These are phyloP conservation scores for Magnusiomyces magnusii DNA, from an alignment of 1,139 yeast genomes.

Conservation along the genomic window DNA sequence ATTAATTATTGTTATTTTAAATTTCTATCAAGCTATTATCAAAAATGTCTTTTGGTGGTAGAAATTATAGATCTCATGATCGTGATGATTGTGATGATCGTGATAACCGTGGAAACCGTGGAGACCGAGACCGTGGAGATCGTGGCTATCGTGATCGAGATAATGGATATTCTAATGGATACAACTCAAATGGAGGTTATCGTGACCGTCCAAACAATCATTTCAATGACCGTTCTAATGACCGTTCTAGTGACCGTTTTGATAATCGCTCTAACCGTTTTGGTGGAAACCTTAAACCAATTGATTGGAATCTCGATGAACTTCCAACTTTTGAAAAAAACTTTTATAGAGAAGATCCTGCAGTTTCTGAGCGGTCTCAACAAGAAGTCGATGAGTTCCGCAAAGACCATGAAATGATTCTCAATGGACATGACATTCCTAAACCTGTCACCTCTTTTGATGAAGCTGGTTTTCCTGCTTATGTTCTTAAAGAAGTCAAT, in stretches of 20 bases:
- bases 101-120: no score
- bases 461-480: constrained; percentile 78
- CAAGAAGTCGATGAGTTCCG: constrained; percentile 70
- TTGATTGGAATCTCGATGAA: constrained; percentile 68
- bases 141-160: constrained; percentile 22
- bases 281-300: constrained; percentile 58
- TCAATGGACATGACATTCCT: constrained; percentile 78
- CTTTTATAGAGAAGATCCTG: constrained; percentile 80
- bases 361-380: constrained; percentile 66
- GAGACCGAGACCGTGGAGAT: no score
- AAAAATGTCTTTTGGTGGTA: no score
- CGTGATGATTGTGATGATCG: no score
- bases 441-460: constrained; percentile 90
- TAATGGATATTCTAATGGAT: constrained; percentile 16
- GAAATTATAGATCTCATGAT: no score
- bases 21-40: no score
- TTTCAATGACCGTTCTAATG: constrained; percentile 15
- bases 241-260: constrained; percentile 16
- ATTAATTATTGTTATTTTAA: no score
- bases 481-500: constrained; percentile 46
- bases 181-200: constrained; percentile 5
- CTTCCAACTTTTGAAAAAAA: constrained; percentile 93
- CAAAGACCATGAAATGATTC: constrained; percentile 76
- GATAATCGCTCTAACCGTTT: constrained; percentile 25
- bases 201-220: no score